phyloP scores from a whole-genome alignment of 306 rosid genomes.

The Trifolium subterraneum region DNA sequence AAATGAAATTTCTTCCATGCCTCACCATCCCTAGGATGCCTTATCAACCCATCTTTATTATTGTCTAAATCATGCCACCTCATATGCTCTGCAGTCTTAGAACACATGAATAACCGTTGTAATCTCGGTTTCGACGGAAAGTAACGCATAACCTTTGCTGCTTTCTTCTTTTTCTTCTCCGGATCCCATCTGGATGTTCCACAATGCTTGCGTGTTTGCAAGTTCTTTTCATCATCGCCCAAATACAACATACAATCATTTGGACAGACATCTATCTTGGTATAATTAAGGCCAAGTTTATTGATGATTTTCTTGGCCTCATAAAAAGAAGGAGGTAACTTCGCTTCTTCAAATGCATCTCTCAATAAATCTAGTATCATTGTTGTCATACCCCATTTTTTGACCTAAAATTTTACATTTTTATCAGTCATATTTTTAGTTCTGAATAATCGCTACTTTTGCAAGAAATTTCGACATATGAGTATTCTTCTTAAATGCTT shows the following conservation, averaged over 20 bases:
- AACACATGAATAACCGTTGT: neutral
- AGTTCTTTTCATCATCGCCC: neutral
- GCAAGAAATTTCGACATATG: too few species aligned
- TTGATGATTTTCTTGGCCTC: neutral
- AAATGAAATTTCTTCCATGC: too few species aligned
- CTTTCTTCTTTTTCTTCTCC: neutral
- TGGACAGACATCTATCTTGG: neutral
- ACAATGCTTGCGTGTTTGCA: neutral
- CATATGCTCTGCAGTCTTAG: neutral
- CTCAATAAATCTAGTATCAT: neutral
- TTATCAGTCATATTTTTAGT: too few species aligned
- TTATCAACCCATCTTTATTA: too few species aligned
- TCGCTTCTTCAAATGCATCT: neutral
- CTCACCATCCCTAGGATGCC: too few species aligned
- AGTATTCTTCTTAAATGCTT: too few species aligned
- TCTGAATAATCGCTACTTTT: too few species aligned
- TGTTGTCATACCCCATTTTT: too few species aligned
- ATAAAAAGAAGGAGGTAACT: neutral
- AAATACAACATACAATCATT: neutral
- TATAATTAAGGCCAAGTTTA: neutral
- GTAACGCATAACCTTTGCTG: neutral
- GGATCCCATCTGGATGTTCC: too few species aligned
- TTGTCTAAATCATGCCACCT: too few species aligned
- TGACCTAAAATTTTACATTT: too few species aligned
- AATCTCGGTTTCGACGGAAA: neutral